phyloP scores from a whole-genome alignment of 1,284 basidiomycete genomes.

The Boletus semigastroideus region DNA sequence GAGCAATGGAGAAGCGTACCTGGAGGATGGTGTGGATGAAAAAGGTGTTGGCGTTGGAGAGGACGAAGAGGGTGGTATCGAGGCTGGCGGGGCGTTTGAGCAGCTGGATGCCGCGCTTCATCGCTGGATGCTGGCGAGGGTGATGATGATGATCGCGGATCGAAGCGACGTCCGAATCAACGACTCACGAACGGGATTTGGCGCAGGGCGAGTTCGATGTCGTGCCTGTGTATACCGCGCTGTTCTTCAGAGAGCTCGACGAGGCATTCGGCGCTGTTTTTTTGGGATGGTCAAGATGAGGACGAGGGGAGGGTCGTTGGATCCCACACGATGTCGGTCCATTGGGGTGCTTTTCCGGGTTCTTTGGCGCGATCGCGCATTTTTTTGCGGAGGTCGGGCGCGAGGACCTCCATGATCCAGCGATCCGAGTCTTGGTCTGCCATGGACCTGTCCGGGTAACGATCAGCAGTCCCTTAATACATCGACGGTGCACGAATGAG shows the following conservation, averaged over 20 bases:
- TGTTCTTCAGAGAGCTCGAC: constrained; percentile 58
- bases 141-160: background rate
- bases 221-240: constrained; percentile 64
- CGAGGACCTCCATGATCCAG: constrained; percentile 93
- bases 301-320: background rate
- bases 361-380: constrained; percentile 68
- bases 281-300: background rate
- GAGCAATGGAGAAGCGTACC: constrained; percentile 45
- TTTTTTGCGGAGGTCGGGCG: constrained; percentile 80
- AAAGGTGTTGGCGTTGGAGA: constrained; percentile 92
- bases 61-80: constrained; percentile 79
- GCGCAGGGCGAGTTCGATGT: constrained; percentile 78
- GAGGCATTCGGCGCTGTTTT: constrained; percentile 72
- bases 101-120: constrained; percentile 82
- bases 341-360: constrained; percentile 53
- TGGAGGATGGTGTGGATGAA: constrained; percentile 90
- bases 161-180: no score
- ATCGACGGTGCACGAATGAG: no score
- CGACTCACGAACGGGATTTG: constrained; percentile 79
- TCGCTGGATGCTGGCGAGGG: constrained; percentile 82
- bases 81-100: constrained; percentile 66
- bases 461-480: no score
- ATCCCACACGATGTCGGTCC: constrained; percentile 92
- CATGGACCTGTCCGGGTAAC: constrained; percentile 58
- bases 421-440: constrained; percentile 97